Conservation (phyloP, 495 filamentous ascomycete genomes). For the Cercophora sp. region DNA sequence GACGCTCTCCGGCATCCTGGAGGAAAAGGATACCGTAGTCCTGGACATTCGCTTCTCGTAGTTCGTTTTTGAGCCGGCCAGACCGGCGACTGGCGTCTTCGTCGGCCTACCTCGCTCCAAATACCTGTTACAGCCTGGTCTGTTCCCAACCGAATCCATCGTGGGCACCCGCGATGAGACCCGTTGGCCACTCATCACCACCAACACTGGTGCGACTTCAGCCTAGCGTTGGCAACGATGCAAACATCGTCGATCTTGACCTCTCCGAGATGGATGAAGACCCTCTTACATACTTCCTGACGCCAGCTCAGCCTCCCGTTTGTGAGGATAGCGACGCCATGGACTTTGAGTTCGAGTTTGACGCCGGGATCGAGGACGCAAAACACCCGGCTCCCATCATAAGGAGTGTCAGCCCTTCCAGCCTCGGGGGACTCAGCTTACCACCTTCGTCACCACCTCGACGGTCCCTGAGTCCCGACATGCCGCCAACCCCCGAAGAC, state of each 20-base stretch:
- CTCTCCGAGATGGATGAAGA: constrained; percentile 37
- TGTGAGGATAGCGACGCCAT: constrained; percentile 37
- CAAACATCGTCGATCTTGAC: constrained; percentile 37
- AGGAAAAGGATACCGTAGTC: background rate
- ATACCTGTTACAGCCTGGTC: constrained; percentile 8
- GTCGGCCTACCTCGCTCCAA: background rate
- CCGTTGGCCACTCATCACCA: too few relatives aligned
- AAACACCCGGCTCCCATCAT: constrained; percentile 38
- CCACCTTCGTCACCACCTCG: constrained; percentile 37
- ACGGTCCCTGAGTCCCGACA: constrained; percentile 30
- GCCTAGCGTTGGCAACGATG: constrained; percentile 34
- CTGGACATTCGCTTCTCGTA: constrained; percentile 19
- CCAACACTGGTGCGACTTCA: constrained; percentile 32
- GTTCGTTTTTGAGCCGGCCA: constrained; percentile 29
- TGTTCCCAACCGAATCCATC: too few relatives aligned
- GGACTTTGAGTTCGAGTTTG: constrained; percentile 48
- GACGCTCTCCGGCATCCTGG: background rate
- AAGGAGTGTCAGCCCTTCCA: constrained; percentile 46
- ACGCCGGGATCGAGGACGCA: constrained; percentile 48
- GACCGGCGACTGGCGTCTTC: constrained; percentile 21
- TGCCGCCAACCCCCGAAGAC: constrained; percentile 26
- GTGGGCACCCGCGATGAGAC: too few relatives aligned
- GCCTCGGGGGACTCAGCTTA: constrained; percentile 41
- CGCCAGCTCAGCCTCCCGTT: constrained; percentile 33
- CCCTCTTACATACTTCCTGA: constrained; percentile 49